Evolutionary conservation across 163 green algal species (phyloP).

Genomic region (Volvox carteri): DNA sequence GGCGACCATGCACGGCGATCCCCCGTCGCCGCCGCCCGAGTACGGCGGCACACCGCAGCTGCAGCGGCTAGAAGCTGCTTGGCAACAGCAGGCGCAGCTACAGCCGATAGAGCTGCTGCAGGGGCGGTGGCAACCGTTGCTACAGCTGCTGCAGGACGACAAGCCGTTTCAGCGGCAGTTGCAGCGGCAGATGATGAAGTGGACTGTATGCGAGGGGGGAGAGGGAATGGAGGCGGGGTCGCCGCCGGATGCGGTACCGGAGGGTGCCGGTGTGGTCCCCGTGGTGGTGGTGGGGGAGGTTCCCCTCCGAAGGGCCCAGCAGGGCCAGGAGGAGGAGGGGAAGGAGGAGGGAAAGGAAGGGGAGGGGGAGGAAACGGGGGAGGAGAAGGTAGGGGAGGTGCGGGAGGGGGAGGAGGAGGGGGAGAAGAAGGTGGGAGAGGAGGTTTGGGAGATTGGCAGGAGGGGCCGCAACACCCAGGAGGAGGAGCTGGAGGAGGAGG

Average conservation of each 20-base stretch:
- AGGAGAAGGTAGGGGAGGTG: background rate
- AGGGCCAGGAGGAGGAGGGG: too few species aligned
- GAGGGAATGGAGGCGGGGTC: background rate
- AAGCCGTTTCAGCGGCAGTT: background rate
- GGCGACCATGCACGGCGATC: conserved; percentile 30
- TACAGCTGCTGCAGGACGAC: background rate
- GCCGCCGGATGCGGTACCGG: too few species aligned
- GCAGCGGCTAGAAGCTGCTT: background rate
- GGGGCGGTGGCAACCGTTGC: background rate
- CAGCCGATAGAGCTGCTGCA: background rate
- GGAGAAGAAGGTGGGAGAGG: background rate
- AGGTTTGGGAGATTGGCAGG: background rate
- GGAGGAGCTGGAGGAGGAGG: background rate
- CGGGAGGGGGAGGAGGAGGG: background rate
- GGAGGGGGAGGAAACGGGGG: too few species aligned
- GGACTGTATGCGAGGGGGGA: background rate
- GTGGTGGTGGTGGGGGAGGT: too few species aligned
- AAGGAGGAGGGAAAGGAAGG: too few species aligned
- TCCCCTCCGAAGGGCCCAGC: too few species aligned
- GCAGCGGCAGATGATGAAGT: conserved; percentile 6
- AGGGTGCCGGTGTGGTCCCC: too few species aligned
- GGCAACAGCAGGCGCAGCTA: background rate
- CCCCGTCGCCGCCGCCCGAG: conserved; percentile 36
- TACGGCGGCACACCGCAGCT: background rate
- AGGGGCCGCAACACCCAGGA: background rate